Evolutionary conservation across 306 rosid species (phyloP).

Genomic region (Trichosanthes cucumerina): DNA sequence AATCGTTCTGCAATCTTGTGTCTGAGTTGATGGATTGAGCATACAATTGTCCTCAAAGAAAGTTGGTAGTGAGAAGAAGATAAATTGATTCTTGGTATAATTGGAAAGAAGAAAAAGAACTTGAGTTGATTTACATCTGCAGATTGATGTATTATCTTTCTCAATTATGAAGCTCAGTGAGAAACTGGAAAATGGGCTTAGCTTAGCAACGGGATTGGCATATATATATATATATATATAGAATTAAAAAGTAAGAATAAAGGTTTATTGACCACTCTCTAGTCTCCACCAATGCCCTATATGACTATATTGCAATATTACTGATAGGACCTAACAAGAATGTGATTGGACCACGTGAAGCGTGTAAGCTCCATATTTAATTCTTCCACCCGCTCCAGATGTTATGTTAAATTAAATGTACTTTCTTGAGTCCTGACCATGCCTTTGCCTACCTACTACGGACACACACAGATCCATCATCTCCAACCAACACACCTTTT

Average conservation of each 20-base stretch:
- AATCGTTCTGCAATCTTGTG: background rate
- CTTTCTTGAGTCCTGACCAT: background rate
- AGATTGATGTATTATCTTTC: background rate
- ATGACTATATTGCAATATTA: no score
- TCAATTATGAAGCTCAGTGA: background rate
- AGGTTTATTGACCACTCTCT: background rate
- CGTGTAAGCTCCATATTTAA: slow-evolving; percentile 25
- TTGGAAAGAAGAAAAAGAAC: background rate
- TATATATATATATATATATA: background rate
- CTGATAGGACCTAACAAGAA: background rate
- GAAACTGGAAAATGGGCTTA: background rate
- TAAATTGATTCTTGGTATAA: background rate
- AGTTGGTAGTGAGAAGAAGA: background rate
- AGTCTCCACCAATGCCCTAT: background rate
- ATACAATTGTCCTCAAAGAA: background rate
- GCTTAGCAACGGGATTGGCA: background rate
- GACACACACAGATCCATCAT: background rate
- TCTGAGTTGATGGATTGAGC: background rate
- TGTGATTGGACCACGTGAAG: slow-evolving; percentile 36
- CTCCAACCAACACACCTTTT: no score
- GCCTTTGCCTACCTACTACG: background rate
- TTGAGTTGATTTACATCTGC: background rate
- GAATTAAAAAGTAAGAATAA: background rate
- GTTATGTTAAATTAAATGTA: background rate
- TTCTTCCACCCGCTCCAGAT: background rate